phyloP scores from a whole-genome alignment of 2,329 filamentous ascomycete genomes.

The Paecilomyces niveus region DNA sequence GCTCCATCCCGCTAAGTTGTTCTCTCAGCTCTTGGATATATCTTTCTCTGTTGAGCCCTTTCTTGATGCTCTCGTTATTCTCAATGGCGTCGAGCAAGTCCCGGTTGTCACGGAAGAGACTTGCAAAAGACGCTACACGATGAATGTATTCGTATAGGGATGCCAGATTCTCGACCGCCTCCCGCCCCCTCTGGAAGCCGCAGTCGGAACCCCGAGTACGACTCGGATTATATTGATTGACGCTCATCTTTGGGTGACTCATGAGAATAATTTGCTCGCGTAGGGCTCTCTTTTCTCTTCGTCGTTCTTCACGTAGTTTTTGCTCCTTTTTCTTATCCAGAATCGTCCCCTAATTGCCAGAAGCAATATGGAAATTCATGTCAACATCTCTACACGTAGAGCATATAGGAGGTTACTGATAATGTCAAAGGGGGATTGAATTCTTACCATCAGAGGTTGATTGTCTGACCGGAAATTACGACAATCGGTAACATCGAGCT shows the following conservation, averaged over 20 bases:
- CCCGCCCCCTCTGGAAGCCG: neutral
- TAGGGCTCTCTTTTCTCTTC: neutral
- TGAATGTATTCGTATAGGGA: neutral
- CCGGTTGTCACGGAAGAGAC: neutral
- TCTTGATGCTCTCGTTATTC: neutral
- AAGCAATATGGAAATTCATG: neutral
- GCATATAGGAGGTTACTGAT: neutral
- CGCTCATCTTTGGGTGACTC: neutral
- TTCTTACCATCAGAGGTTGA: neutral
- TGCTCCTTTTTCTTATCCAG: neutral
- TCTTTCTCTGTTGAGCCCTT: neutral
- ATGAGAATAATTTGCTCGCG: neutral
- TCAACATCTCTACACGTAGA: neutral
- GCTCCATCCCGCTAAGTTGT: neutral
- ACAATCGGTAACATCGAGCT: neutral
- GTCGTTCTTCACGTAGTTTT: neutral
- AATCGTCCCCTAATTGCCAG: neutral
- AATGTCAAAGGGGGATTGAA: neutral
- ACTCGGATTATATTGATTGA: neutral
- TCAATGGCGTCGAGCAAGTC: neutral
- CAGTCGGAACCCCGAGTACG: neutral
- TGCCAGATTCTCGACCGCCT: neutral
- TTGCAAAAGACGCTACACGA: neutral
- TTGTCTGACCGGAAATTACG: neutral
- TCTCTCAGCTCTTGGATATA: neutral